phyloP scores from a whole-genome alignment of 768 basidiomycete genomes.

The Macrolepiota fuliginosa region DNA sequence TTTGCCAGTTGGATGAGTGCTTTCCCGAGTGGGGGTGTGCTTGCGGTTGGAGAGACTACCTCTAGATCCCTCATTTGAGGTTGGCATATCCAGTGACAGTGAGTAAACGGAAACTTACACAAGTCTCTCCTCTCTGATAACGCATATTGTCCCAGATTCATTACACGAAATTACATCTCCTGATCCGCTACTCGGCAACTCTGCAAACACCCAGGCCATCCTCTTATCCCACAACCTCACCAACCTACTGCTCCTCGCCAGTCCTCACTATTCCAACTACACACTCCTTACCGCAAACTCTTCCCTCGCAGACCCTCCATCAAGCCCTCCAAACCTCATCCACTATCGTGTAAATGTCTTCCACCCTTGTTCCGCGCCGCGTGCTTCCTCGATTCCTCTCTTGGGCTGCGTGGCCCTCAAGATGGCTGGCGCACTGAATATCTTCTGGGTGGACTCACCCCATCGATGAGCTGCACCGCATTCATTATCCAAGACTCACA shows the following conservation, averaged over 20 bases:
- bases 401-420: conserved; percentile 51
- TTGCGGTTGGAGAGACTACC: conserved; percentile 41
- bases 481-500: conserved; percentile 57
- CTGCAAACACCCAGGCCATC: conserved; percentile 69
- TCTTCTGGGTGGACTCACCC: conserved; percentile 54
- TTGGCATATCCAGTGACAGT: conserved; percentile 53
- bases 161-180: conserved; percentile 42
- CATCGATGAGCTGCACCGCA: conserved; percentile 76
- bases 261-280: conserved; percentile 72
- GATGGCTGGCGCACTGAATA: conserved; percentile 71
- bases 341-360: conserved; percentile 50
- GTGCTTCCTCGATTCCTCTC: conserved; percentile 51
- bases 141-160: conserved; percentile 34
- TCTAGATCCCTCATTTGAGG: conserved; percentile 44
- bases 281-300: conserved; percentile 61
- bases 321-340: conserved; percentile 46
- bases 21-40: conserved; percentile 45
- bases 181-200: conserved; percentile 67
- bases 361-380: conserved; percentile 49
- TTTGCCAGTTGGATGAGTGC: conserved; percentile 11
- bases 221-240: conserved; percentile 65
- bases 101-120: conserved; percentile 10
- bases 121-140: neutral
- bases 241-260: conserved; percentile 17
- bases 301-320: conserved; percentile 38